Base-by-base conservation (phyloP, 345 rosid genomes). In the Gossypium herbaceum region DNA sequence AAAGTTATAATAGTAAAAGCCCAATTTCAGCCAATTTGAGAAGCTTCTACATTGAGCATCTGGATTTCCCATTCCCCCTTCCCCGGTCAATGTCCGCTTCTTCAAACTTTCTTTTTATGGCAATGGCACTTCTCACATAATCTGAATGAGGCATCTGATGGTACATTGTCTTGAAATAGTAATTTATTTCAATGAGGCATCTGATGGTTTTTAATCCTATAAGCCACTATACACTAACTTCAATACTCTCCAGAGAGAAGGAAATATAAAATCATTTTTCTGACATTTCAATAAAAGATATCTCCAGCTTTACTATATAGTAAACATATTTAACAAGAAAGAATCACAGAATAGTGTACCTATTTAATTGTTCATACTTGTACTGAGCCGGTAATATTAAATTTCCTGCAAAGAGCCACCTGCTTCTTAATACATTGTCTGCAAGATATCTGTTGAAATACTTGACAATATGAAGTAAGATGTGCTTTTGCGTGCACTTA, bases 311-410 rank as follows among this genome's bases (percentile, higher is more conserved):
- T 10, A 68, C 43, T 68, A 1, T 68, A 47, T 10, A 45, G 55
- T 43, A 20, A 43, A 24, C 70, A 43, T 19, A 19, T 19, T 15
- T 47, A 48, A 24, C 20, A 13, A 24, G 41, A 48, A 24, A 52
- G 55, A 29, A 47, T 12, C 13, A 2, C 56, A 24, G 20, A 68
- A 15, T 69, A 16, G 57, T 12, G 8, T 12, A 9, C 17, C 58
- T 24, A 22, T 68, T 68, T 24, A 48, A 48, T 47, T 68, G 22
- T 68, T 68, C 72, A 68, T 68, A 19, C 17, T 44, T 48, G 20
- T 48, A 3, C 57, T 68, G 12, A 24, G 44, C 72, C 50, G 25
- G 13, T 24, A 48, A 48, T 25, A 24, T 43, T 50, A 29, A 12
- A 16, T 24, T 22, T 67, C 34, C 71, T 13, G 24, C 39, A 15